phyloP scores from a whole-genome alignment of 208 protist genomes.

The Naegleria fowleri region DNA sequence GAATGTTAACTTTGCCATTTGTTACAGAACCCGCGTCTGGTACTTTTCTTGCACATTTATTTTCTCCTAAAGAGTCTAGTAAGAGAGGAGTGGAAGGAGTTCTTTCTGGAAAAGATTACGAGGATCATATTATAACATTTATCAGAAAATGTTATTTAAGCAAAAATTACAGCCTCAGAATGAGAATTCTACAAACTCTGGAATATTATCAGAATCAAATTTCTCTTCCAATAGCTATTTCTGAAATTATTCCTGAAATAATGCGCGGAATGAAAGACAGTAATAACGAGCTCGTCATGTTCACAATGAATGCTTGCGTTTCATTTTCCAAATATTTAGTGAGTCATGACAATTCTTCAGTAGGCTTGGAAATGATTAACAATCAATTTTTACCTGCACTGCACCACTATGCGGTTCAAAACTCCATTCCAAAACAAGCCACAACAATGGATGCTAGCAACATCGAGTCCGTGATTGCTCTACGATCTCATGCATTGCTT shows the following conservation, averaged over 20 bases:
- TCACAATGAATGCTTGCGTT: slow-evolving; percentile 16
- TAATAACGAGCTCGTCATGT: background rate
- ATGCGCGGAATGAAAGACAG: background rate
- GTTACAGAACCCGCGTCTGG: background rate
- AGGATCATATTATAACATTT: background rate
- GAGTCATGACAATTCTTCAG: background rate
- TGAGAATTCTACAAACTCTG: background rate
- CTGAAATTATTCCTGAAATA: background rate
- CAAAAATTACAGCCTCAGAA: background rate
- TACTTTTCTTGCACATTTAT: background rate
- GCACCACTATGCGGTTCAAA: background rate
- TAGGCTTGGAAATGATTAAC: background rate
- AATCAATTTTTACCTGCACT: background rate
- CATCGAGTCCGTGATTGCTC: background rate
- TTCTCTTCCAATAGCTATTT: no score
- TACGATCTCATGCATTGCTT: background rate
- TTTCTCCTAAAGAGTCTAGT: background rate
- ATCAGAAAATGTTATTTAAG: background rate
- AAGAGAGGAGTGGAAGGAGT: background rate
- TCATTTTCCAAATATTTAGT: background rate
- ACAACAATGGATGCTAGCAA: background rate
- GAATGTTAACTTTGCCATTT: slow-evolving; percentile 7
- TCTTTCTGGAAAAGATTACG: background rate
- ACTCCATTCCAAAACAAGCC: background rate
- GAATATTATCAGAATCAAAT: background rate